Evolutionary conservation across 2,329 filamentous ascomycete genomes (phyloP), one percentile per base, ranked within the genome.

Genomic region (Fusarium sp.): DNA sequence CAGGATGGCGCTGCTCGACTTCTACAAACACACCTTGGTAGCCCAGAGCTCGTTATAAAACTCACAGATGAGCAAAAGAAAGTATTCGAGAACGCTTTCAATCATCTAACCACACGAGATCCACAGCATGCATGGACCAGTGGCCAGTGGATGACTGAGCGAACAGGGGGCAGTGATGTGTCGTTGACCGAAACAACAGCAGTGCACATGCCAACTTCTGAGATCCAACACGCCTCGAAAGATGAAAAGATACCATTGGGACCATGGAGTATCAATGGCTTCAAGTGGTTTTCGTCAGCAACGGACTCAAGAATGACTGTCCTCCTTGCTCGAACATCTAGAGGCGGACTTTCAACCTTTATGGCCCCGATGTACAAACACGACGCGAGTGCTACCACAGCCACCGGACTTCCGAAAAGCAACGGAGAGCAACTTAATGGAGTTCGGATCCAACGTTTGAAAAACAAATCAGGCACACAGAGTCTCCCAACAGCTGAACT

Each of bases 101-200:
- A 81, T 10, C 86, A 86, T 18, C 81, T 93, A 7, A 88, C 83
- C 3, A 88, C 87, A 8, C 83, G 87, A 9, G 85, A 91, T 30
- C 77, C 81, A 0, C 47, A 35, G 8, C 72, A 81, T 23, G 88
- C 89, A 1, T 94, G 92, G 92, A 94, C 91, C 1, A 92, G 88
- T 44, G 92, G 92, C 0, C 92, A 94, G 79, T 94, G 92, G 92
- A 94, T 94, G 92, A 94, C 92, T 0, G 92, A 94, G 75, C 85
- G 92, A 5, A 85, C 86, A 0, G 92, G 92, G 4, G 92, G 92
- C 0, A 92, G 90, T 71, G 92, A 94, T 75, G 90, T 94, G 3
- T 89, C 89, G 7, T 85, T 87, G 42, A 93, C 90, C 0, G 92
- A 94, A 80, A 94, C 92, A 0, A 81, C 88, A 9, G 90, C 91